A percentile compares a stretch with the other conserved stretches of the same genome.
phyloP scores from a whole-genome alignment of 225 moss, liverwort and hornwort species.

The Pseudoscleropodium purum region DNA sequence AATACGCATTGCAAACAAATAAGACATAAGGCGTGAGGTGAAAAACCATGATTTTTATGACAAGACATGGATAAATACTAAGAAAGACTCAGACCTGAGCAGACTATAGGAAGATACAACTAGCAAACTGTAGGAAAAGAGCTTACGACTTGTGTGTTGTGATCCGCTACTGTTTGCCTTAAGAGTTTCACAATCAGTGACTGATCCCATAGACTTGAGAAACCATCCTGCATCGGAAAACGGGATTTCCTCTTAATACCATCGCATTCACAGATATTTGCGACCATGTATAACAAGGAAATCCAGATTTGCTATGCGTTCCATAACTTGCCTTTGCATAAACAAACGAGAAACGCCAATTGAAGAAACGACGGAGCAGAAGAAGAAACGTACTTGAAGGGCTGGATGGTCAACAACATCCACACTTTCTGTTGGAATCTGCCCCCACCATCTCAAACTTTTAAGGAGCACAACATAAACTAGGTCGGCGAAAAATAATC shows the following conservation, averaged over 20 bases:
- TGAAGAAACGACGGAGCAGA: not conserved
- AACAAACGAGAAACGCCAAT: not conserved
- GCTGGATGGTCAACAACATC: slow-evolving; percentile 44
- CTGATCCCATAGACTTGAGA: slow-evolving; percentile 37
- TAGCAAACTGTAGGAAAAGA: not conserved
- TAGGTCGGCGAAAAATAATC: not conserved
- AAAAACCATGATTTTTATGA: not conserved
- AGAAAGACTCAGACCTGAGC: not conserved
- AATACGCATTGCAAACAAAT: not conserved
- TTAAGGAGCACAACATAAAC: not conserved
- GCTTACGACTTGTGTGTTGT: slow-evolving; percentile 38
- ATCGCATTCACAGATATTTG: not conserved
- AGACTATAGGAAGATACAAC: not conserved
- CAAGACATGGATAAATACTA: not conserved
- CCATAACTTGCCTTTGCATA: not conserved
- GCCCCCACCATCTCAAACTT: slow-evolving; percentile 6
- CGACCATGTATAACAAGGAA: not conserved
- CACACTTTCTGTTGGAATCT: slow-evolving; percentile 46
- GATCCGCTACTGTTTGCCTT: slow-evolving; percentile 13
- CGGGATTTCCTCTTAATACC: not conserved
- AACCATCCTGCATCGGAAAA: slow-evolving; percentile 41
- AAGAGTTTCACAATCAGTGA: slow-evolving; percentile 32
- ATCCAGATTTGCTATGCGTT: not conserved
- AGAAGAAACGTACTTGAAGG: slow-evolving; percentile 34
- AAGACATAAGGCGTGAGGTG: not conserved